Evolutionary conservation across 148 eudicot species (phyloP).

Genomic region (Beta vulgaris): DNA sequence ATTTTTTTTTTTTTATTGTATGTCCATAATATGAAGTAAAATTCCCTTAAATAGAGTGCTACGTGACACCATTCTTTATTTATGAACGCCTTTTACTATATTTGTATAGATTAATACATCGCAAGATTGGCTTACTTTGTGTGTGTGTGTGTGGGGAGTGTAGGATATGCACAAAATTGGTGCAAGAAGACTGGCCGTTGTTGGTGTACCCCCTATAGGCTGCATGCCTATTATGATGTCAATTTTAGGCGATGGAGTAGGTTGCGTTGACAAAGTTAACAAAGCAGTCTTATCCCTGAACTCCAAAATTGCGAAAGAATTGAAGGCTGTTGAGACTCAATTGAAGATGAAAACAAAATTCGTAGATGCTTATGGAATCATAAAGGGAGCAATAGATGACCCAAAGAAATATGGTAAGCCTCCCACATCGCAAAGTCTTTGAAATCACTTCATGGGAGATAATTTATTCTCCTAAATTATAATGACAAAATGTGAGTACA

Average conservation of each 20-base stretch:
- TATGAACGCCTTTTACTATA: no score
- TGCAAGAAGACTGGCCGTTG: background rate
- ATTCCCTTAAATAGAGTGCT: no score
- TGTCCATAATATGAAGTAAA: no score
- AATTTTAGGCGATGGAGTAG: background rate
- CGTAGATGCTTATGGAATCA: background rate
- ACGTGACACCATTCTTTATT: no score
- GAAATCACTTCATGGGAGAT: no score
- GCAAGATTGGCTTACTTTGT: no score
- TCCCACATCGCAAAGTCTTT: background rate
- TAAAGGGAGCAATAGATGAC: background rate
- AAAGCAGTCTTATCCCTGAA: background rate
- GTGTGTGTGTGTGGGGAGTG: no score
- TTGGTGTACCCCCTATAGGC: background rate
- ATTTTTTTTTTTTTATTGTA: no score
- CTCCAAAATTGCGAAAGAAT: background rate
- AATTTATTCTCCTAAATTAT: background rate
- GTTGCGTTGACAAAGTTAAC: slow-evolving; percentile 1
- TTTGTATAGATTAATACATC: no score
- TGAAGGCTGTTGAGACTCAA: background rate
- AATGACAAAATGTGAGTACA: no score
- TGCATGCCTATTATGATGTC: background rate
- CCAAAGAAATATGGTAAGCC: slow-evolving; percentile 7
- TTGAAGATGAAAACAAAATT: background rate
- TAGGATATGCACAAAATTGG: background rate